Base-by-base conservation (phyloP, 2,329 filamentous ascomycete species). In the Cryphonectria naterciae region DNA sequence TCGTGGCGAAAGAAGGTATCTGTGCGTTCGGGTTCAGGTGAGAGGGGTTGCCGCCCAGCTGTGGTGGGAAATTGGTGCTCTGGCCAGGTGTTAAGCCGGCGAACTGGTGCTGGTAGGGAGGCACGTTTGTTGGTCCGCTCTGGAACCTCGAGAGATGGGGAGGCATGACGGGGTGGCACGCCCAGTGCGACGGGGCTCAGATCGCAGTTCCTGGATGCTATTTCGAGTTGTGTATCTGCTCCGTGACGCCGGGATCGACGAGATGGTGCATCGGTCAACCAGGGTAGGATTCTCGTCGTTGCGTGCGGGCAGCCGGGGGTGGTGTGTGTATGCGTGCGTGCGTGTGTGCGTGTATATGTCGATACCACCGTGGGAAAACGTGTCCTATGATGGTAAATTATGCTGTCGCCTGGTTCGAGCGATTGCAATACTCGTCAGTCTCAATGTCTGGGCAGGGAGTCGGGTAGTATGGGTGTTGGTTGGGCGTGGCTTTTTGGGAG, bases 11-110 rank as follows among this genome's bases (percentile, higher is more conserved):
- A 2, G 91, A 89, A 75, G 89, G 91, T 74, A 92, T 87, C 77
- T 87, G 86, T 77, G 88, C 86, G 79, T 91, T 92, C 72, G 90
- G 87, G 76, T 88, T 90, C 73, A 90, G 88, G 80, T 96, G 97
- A 70, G 86, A 87, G 66, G 92, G 89, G 79, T 93, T 92, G 72
- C 87, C 85, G 74, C 88, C 87, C 70, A 95, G 79, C 62, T 83
- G 81, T n/a, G 82, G 83, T 69, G 83, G 83, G 73, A 85, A 86
- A 52, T 80, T 82, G 68, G 79, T 78, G 56, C 81, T 78, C 74
- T 85, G 84, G 67, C 81, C 82, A 74, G 88, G 87, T 61, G 84
- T 82, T 75, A 88, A 85, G 52, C 84, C 83, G n/a, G 85, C 83
- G 76, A 87, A 89, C 72, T 87, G 86, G 67, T 85, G 83, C 71